Evolutionary conservation across 352 stramenopile genomes (phyloP).

Genomic region (Thalassiosira mediterranea): DNA sequence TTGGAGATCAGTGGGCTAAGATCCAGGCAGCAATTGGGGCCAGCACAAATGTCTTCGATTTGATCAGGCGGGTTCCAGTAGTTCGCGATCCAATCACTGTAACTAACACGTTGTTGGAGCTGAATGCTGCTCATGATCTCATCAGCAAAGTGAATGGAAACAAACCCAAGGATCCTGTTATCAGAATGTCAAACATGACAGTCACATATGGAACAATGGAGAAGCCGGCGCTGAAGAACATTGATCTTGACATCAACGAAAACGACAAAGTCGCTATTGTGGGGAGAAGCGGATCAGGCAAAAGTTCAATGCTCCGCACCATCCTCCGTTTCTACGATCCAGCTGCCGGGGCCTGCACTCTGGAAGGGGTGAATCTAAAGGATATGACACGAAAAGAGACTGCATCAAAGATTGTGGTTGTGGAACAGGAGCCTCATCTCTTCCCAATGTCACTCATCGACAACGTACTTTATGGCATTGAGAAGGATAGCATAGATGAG

Average conservation of each 20-base stretch:
- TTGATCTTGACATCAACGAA: conserved; percentile 68
- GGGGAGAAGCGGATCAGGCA: conserved; percentile 73
- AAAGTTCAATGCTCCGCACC: conserved; percentile 69
- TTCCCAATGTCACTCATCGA: conserved; percentile 81
- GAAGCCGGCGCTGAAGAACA: conserved; percentile 54
- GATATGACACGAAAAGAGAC: conserved; percentile 69
- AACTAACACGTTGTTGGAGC: conserved; percentile 41
- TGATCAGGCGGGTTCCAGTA: conserved; percentile 68
- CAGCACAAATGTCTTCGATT: conserved; percentile 80
- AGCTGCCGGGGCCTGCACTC: conserved; percentile 52
- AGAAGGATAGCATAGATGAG: conserved; percentile 73
- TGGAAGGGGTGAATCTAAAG: conserved; percentile 69
- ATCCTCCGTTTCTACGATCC: conserved; percentile 83
- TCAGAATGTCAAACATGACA: conserved; percentile 73
- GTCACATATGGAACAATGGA: conserved; percentile 77
- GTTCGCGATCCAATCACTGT: conserved; percentile 64
- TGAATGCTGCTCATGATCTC: conserved; percentile 34
- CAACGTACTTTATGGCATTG: conserved; percentile 80
- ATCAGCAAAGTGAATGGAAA: conserved; percentile 24
- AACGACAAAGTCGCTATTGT: conserved; percentile 79
- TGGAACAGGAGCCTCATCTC: conserved; percentile 80
- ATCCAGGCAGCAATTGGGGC: conserved; percentile 77
- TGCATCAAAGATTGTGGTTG: conserved; percentile 69
- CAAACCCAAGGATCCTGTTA: conserved; percentile 47
- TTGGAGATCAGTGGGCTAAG: conserved; percentile 83